Conservation (phyloP, 139 green algal species). For the Desmodesmus armatus region DNA sequence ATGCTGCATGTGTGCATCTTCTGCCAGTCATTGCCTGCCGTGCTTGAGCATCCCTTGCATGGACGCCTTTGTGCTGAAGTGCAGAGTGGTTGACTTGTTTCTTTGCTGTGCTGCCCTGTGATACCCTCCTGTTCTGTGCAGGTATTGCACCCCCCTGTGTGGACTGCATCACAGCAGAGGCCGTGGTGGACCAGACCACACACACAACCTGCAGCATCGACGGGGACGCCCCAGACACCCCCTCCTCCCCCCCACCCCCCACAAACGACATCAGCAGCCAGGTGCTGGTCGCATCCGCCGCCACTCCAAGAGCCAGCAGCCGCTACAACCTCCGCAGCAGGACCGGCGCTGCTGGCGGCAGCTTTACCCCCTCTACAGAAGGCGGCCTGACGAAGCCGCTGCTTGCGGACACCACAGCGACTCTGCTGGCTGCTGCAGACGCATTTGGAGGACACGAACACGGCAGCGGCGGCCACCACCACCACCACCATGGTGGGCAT, state of each 20-base stretch:
- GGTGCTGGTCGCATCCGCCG: too few species aligned
- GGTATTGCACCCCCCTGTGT: slow-evolving; percentile 17
- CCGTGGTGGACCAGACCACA: background rate
- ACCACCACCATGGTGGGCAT: slow-evolving; percentile 12
- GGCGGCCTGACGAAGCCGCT: slow-evolving; percentile 6
- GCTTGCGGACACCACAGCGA: background rate
- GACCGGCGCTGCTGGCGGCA: background rate
- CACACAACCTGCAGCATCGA: background rate
- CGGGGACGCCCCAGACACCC: too few species aligned
- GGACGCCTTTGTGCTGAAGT: too few species aligned
- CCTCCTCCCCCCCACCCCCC: too few species aligned
- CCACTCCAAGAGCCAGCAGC: background rate
- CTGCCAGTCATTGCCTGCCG: too few species aligned
- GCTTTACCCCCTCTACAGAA: background rate
- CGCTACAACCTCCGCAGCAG: slow-evolving; percentile 26
- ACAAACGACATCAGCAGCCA: too few species aligned
- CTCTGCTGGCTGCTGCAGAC: background rate
- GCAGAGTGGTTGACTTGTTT: slow-evolving; percentile 39
- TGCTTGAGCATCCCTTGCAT: too few species aligned
- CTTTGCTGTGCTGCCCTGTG: slow-evolving; percentile 38
- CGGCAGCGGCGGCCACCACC: background rate
- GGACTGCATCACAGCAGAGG: slow-evolving; percentile 16
- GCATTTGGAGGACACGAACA: background rate
- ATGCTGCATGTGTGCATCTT: too few species aligned
- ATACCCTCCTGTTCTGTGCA: slow-evolving; percentile 39